Percentiles rank a stretch among this genome's conserved stretches.
These are phyloP conservation scores for Picochlorum sp. DNA, from an alignment of 139 green algal genomes.

Conservation along the genomic window DNA sequence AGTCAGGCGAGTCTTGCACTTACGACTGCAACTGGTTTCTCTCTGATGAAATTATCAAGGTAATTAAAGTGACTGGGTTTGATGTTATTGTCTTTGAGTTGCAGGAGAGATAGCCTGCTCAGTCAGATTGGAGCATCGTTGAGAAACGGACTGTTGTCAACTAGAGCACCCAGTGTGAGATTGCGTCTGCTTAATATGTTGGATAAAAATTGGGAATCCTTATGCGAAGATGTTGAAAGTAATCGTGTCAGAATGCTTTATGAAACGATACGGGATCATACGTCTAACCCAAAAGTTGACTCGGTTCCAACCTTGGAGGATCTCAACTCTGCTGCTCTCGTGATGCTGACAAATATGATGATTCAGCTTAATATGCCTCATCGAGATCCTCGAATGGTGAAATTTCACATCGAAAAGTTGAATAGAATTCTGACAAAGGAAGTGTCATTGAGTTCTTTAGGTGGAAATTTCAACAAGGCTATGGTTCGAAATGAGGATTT, in stretches of 20 bases:
- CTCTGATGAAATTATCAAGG: no score
- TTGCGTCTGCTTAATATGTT: neutral
- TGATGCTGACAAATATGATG: neutral
- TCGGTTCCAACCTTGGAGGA: neutral
- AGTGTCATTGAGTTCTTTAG: neutral
- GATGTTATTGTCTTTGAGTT: no score
- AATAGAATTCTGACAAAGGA: neutral
- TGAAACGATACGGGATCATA: neutral
- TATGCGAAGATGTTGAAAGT: neutral
- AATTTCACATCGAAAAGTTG: conserved; percentile 6
- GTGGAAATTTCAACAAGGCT: no score
- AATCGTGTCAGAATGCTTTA: conserved; percentile 2
- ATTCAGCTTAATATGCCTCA: neutral
- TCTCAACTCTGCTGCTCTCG: neutral
- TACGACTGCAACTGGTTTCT: no score
- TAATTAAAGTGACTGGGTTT: no score
- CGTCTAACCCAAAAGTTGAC: neutral
- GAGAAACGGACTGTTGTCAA: neutral
- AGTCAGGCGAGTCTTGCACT: no score
- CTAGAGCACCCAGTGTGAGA: neutral
- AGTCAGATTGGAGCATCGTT: neutral
- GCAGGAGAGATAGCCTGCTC: neutral
- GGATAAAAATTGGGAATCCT: neutral
- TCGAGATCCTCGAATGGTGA: neutral
- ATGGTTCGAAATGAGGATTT: no score